Conservation (phyloP, 2,329 filamentous ascomycete genomes). For the Colletotrichum lupini region DNA sequence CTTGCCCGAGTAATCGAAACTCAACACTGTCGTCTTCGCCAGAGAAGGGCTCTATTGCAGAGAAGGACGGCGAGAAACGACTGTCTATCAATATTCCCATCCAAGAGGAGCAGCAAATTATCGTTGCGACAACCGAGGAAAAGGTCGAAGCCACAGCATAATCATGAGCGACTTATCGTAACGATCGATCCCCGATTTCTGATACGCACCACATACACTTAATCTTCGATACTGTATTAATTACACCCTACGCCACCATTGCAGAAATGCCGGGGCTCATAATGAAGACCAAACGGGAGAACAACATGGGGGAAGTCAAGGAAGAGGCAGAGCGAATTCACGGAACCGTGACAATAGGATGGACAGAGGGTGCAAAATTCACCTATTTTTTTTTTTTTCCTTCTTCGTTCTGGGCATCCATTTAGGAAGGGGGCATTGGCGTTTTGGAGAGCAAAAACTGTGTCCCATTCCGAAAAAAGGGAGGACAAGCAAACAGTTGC, state of each 20-base stretch:
- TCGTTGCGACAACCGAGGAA: not conserved
- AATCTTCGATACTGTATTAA: constrained; percentile 34
- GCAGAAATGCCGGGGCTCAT: constrained; percentile 9
- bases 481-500: not conserved
- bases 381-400: not conserved
- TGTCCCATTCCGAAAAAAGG: not conserved
- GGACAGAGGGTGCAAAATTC: constrained; percentile 4
- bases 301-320: not conserved
- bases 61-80: constrained; percentile 15
- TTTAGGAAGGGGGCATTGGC: constrained; percentile 1
- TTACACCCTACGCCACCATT: constrained; percentile 1
- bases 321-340: not conserved
- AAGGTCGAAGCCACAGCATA: not conserved
- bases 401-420: not conserved
- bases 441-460: constrained; percentile 33
- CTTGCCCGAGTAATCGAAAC: constrained; percentile 2
- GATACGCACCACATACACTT: constrained; percentile 3
- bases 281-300: constrained; percentile 16
- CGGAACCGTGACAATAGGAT: not conserved
- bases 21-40: constrained; percentile 12
- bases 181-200: not conserved
- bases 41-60: not conserved
- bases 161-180: not conserved
- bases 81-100: constrained; percentile 21
- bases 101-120: not conserved